Evolutionary conservation across 768 basidiomycete species (phyloP).

Genomic region (Lactifluus subvellereus): DNA sequence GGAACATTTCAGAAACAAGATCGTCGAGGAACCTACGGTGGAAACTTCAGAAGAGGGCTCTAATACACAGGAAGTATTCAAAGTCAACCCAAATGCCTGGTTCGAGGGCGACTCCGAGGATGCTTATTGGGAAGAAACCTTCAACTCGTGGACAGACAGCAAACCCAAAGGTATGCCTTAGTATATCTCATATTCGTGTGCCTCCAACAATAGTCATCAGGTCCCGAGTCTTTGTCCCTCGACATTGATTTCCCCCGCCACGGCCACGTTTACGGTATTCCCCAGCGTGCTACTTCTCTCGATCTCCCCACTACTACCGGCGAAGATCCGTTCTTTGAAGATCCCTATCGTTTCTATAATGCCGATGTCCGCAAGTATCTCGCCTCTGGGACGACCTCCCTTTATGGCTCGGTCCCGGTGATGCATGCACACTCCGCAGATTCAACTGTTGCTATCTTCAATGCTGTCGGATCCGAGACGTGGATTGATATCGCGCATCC

Average conservation of each 20-base stretch:
- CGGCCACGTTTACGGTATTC: conserved; percentile 89
- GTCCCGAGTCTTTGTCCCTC: conserved; percentile 88
- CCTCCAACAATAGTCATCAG: conserved; percentile 38
- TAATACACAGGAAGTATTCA: conserved; percentile 47
- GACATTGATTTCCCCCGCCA: conserved; percentile 94
- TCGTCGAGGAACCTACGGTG: conserved; percentile 41
- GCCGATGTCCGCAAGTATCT: conserved; percentile 96
- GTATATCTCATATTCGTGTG: neutral
- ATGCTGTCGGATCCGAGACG: conserved; percentile 83
- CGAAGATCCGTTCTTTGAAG: conserved; percentile 66
- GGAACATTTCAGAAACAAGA: conserved; percentile 89
- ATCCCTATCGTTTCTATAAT: conserved; percentile 95
- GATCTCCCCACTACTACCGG: conserved; percentile 86
- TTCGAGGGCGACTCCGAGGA: conserved; percentile 86
- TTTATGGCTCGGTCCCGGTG: conserved; percentile 89
- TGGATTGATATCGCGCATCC: conserved; percentile 88
- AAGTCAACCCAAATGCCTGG: conserved; percentile 58
- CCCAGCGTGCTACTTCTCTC: conserved; percentile 89
- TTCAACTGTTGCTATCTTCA: conserved; percentile 87
- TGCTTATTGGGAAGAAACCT: conserved; percentile 86
- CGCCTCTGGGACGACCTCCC: conserved; percentile 66
- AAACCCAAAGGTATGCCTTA: conserved; percentile 82
- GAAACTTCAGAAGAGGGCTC: conserved; percentile 38
- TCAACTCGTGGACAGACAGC: conserved; percentile 79
- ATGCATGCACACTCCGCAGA: conserved; percentile 88